Base-by-base conservation (phyloP, 1,139 yeast genomes). In the Sugiyamaella japonica region DNA sequence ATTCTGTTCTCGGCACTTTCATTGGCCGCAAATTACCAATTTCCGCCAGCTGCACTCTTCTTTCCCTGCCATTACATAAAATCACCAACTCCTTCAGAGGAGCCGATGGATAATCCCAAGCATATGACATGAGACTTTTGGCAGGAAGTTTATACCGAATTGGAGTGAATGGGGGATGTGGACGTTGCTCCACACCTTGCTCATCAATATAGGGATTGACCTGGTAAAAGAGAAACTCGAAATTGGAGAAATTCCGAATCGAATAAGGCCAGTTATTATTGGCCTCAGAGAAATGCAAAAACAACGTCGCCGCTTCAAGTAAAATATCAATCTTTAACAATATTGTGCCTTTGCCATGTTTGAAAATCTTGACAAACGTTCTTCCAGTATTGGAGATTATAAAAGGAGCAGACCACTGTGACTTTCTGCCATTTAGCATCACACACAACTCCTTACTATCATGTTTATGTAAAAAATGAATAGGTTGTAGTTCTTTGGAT, bases 81-180 rank as follows among this genome's bases (percentile, higher is more conserved):
- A 95, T 73, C 2, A 89, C 78, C 36, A 95, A 72, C 65, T 91
- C 97, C 68, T 90, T 91, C 46, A 86, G 80, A 10, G 83, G 76
- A 0, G 97, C 97, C 54, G 95, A 89, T 0, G 99, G 99, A 71
- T 82, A 93, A 68, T 95, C 99, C 89, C 97, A 95, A 0, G 99
- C 90, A 70, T 93, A 95, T 0, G 98, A 97, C 99, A 95, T 95
- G 1, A 89, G 95, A 73, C 97, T 89, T 67, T 83, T 84, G 0
- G 96, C 84, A 0, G 97, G 98, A 23, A 91, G 78, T 56, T 82
- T 80, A 67, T 91, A 93, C 64, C 79, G 83, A 23, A 89, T 77
- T 73, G 64, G 76, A 59, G 61, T 76, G 74, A 52, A 81, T 73
- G 44, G 48, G 2, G 70, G 67, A 46, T 59, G 70, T 23, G 49